Percentiles rank a stretch among this genome's conserved stretches.
Evolutionary conservation across 2,329 filamentous ascomycete species (phyloP).

Genomic region (Didymella glomerata): DNA sequence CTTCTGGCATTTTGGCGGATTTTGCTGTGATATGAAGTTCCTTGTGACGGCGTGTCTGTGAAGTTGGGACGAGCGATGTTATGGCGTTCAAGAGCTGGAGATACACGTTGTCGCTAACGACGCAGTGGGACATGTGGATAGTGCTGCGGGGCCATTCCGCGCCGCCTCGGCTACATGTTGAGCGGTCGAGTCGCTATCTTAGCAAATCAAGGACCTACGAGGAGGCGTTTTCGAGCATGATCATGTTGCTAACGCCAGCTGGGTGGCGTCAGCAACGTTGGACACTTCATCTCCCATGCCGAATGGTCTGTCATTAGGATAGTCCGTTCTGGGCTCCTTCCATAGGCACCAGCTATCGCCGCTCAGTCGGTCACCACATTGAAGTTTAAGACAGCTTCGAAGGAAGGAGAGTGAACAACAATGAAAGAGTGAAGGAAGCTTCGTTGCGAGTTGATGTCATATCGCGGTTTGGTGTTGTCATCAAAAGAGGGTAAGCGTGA

Average conservation of each 20-base stretch:
- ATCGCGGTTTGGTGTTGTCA: background rate
- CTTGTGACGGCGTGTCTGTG: too few species aligned
- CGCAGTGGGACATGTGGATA: conserved; percentile 4
- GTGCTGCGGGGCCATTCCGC: conserved; percentile 2
- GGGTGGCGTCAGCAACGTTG: background rate
- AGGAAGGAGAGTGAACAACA: background rate
- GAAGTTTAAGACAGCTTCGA: background rate
- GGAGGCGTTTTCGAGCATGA: background rate
- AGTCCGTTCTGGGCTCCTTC: background rate
- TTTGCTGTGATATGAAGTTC: background rate
- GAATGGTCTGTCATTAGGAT: too few species aligned
- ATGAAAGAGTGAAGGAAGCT: background rate
- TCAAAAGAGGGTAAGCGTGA: conserved; percentile 5
- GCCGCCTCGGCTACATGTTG: conserved; percentile 12
- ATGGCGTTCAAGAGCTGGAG: background rate
- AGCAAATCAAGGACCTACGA: background rate
- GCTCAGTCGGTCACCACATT: background rate
- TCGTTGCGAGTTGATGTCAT: background rate
- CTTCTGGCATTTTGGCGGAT: conserved; percentile 31
- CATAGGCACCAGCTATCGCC: background rate
- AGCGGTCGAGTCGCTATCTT: background rate
- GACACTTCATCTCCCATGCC: too few species aligned
- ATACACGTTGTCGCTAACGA: background rate
- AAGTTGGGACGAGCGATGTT: background rate
- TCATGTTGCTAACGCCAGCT: background rate